Conservation (phyloP, 257 asterid genomes). For the Solanum corneliomulleri region DNA sequence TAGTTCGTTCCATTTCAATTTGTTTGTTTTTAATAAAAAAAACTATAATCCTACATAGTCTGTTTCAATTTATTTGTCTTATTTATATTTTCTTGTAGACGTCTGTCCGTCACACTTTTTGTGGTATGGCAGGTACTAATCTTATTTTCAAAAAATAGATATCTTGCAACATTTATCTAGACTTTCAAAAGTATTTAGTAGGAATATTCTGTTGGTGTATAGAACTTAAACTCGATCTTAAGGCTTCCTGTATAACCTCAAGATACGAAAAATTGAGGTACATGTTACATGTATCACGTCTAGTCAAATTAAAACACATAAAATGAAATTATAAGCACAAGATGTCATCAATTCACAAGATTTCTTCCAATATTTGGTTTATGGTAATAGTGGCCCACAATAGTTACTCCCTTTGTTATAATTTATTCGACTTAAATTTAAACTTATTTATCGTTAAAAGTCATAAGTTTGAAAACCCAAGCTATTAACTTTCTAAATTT, state of each 20-base stretch:
- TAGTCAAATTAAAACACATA: background rate
- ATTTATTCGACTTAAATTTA: too few relatives aligned
- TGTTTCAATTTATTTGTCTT: background rate
- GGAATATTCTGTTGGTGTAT: background rate
- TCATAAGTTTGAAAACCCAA: too few relatives aligned
- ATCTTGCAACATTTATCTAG: background rate
- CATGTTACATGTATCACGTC: background rate
- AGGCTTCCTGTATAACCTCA: too few relatives aligned
- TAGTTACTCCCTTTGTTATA: too few relatives aligned
- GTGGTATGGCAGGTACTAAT: background rate
- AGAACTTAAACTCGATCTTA: too few relatives aligned
- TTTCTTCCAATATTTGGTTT: background rate
- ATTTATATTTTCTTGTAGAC: fast-evolving
- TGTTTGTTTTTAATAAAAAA: too few relatives aligned
- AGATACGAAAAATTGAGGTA: too few relatives aligned
- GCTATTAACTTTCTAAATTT: too few relatives aligned
- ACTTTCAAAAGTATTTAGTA: background rate
- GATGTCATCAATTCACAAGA: background rate
- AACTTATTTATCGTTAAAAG: too few relatives aligned
- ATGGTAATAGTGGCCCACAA: background rate
- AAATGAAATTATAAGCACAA: too few relatives aligned
- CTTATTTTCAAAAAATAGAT: background rate
- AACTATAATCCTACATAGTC: too few relatives aligned
- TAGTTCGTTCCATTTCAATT: too few relatives aligned
- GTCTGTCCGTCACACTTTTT: background rate